Base-by-base conservation (phyloP, 495 filamentous ascomycete genomes). In the Aspergillus olivimuriae region DNA sequence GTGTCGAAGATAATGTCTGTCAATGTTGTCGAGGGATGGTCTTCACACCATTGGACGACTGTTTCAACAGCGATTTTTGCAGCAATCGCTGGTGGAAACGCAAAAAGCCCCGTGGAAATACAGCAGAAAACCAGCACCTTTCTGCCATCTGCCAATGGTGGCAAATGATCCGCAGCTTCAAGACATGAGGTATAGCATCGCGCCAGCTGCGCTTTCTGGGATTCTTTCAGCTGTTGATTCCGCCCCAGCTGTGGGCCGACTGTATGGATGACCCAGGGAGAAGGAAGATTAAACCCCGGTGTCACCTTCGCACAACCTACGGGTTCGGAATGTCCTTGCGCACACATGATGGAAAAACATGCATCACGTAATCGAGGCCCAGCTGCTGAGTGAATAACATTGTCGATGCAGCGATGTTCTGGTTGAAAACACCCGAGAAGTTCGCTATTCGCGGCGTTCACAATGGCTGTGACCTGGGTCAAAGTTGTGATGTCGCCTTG, bases 31-130 rank as follows among this genome's bases (percentile, higher is more conserved):
- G 20, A 21, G 2, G 52, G 45, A 16, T 56, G 44, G 5, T 40
- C 16, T 19, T 19, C 9, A 18, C 46, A 50, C 56, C 56, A 60
- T 4, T 39, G 17, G 0, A 41, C 20, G 4, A 60, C 56, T 1
- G 56, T 43, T 0, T 48, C 34, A n/a, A 60, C 28, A 0, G 56
- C 53, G 41, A 60, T 49, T 1, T 19, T 12, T 2, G 50, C 50
- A 2, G 56, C 56, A 1, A 48, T 12, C 2, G 47, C 48, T 3
- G 50, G 37, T 11, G 56, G 56, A 20, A 56, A 60, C 4, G 52
- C 56, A 41, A 60, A 60, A 2, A 60, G 21, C 0, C 56, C 56
- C 0, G 53, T 60, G 2, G 56, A 60, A 5, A 56, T 60, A n/a
- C 56, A 53, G 43, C 56, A 60, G 23, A 60, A 53, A 1, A 31